Evolutionary conservation across 108 stramenopile genomes (phyloP), one percentile per base, ranked within the genome.

Genomic region (Skeletonema marinoi): DNA sequence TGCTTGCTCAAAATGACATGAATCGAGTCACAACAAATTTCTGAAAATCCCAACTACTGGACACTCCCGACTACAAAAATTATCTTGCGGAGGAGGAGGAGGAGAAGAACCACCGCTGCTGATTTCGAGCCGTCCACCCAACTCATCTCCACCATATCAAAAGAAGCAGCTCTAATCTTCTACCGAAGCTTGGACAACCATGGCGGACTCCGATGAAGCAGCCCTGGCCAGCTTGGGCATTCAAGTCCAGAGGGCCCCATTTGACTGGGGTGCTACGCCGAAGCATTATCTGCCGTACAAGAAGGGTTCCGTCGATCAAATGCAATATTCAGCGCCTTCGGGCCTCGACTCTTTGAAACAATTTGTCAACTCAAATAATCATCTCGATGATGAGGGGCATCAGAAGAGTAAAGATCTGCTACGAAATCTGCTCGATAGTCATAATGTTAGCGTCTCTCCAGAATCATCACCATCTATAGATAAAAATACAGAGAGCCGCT

Each of bases 341-440:
- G 81, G 81, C 35, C 64, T 81, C 11, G 81, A 81, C 42, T 75
- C 70, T 11, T 13, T 81, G 19, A 81, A 60, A 35, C 29, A 60
- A 33, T 75, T 65, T 25, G 58, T 75, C 16, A 64, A 60, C 17
- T 50, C 54, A 66, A 54, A 74, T 16, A 71, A 70, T 42, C 44
- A 60, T 46, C 60, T 7, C 25, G 19, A 36, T 36, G 68, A 71
- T 44, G 25, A 25, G 0, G 59, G 16, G n/a, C 62, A 44, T 13
- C 74, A 70, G 36, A 81, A 66, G 38, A 39, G 54, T n/a, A 66
- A 56, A 25, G 21, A 56, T 56, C 25, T 75, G 12, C 50, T 81
- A 16, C 54, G 51, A 36, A 63, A 73, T 12, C 81, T 81, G 12
- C 65, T 81, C 33, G 46, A 16, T 10, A 41, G 75, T 58, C 64